Percentiles rank a stretch among this genome's conserved stretches.
Conservation (phyloP, 129 eudicot genomes). For the Flaveria linearis region DNA sequence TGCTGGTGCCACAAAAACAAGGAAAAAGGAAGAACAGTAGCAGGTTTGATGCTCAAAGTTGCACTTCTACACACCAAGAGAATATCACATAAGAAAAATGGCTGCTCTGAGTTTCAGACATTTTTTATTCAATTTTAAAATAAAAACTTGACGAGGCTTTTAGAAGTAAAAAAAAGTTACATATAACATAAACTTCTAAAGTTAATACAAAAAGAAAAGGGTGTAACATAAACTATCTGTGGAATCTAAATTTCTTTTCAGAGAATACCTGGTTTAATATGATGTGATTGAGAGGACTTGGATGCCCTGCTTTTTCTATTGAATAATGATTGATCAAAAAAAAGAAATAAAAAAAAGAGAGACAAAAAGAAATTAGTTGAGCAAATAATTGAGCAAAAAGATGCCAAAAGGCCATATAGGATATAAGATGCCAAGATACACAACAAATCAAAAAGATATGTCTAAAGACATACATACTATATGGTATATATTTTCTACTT, state of each 20-base stretch:
- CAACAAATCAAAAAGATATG: no score
- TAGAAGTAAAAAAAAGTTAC: neutral
- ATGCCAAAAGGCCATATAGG: no score
- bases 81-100: neutral
- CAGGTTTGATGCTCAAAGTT: neutral
- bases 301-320: neutral
- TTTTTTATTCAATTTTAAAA: neutral
- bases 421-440: no score
- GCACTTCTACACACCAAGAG: neutral
- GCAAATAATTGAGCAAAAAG: no score
- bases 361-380: no score
- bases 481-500: no score
- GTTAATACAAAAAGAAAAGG: slow-evolving; percentile 4
- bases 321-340: neutral
- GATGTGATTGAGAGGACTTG: neutral
- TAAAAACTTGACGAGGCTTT: neutral
- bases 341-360: no score
- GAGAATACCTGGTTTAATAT: neutral
- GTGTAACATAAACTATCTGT: neutral
- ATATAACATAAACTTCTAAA: neutral
- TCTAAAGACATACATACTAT: no score
- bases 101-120: neutral
- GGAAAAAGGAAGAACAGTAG: neutral
- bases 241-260: neutral
- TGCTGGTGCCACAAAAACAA: slow-evolving; percentile 4